A percentile compares a stretch with the other conserved stretches of the same genome.
Conservation (phyloP, 352 stramenopile genomes). For the Pythium folliculosum region DNA sequence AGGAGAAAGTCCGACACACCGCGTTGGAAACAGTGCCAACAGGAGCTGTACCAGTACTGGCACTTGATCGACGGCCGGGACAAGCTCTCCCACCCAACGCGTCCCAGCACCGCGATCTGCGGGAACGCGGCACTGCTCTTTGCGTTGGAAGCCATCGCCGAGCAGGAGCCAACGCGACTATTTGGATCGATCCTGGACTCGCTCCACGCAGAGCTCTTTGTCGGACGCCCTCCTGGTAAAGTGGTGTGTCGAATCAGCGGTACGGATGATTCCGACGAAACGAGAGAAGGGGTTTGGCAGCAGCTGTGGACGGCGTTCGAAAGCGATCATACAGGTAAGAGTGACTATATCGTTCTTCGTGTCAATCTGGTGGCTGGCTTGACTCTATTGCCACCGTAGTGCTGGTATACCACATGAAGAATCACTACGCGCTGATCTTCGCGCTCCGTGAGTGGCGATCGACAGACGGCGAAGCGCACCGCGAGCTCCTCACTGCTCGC, state of each 20-base stretch:
- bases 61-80: constrained; percentile 52
- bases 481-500: constrained; percentile 60
- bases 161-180: constrained; percentile 1
- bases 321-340: constrained; percentile 5
- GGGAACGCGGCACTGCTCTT: constrained; percentile 62
- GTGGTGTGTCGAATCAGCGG: not conserved
- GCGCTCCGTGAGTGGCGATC: constrained; percentile 52
- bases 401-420: constrained; percentile 73
- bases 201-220: constrained; percentile 12
- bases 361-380: not conserved
- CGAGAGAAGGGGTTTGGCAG: constrained; percentile 17
- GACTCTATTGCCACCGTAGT: constrained; percentile 3
- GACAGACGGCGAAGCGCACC: constrained; percentile 6
- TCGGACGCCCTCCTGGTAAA: constrained; percentile 1
- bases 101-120: constrained; percentile 67
- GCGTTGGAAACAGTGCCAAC: constrained; percentile 15
- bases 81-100: constrained; percentile 40
- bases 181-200: not conserved
- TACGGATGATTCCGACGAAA: constrained; percentile 17
- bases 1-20: not conserved
- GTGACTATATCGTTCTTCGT: too few species aligned
- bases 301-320: constrained; percentile 29
- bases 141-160: constrained; percentile 26
- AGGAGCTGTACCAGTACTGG: constrained; percentile 42
- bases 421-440: constrained; percentile 82